Evolutionary conservation across 495 filamentous ascomycete species (phyloP).

Genomic region (Xylaria longipes): DNA sequence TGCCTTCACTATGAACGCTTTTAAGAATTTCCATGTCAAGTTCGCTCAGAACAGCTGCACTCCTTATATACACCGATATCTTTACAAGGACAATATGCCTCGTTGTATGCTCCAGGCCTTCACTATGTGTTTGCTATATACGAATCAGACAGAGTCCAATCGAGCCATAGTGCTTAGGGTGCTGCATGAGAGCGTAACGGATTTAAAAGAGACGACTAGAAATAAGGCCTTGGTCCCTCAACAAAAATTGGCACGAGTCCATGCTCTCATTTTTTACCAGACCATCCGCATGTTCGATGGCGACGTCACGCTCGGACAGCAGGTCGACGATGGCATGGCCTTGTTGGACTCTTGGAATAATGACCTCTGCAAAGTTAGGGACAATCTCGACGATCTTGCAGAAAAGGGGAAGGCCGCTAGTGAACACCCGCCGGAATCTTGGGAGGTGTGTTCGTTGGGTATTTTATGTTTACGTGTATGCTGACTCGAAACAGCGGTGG

Average conservation of each 20-base stretch:
- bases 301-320: slow-evolving; percentile 40
- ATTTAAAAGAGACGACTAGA: slow-evolving; percentile 29
- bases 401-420: slow-evolving; percentile 24
- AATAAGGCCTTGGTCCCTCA: slow-evolving; percentile 28
- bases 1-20: slow-evolving; percentile 34
- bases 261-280: slow-evolving; percentile 45
- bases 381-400: slow-evolving; percentile 37
- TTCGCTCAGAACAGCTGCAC: slow-evolving; percentile 40
- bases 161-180: slow-evolving; percentile 39
- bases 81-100: slow-evolving; percentile 42
- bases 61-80: slow-evolving; percentile 42
- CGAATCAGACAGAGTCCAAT: slow-evolving; percentile 39
- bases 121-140: slow-evolving; percentile 40
- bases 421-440: slow-evolving; percentile 33
- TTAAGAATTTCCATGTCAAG: slow-evolving; percentile 36
- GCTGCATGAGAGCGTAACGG: slow-evolving; percentile 34
- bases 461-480: neutral
- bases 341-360: slow-evolving; percentile 41
- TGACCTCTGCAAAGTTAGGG: slow-evolving; percentile 42
- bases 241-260: slow-evolving; percentile 44
- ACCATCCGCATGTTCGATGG: slow-evolving; percentile 49
- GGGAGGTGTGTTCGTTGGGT: slow-evolving; percentile 32
- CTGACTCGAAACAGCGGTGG: slow-evolving; percentile 31
- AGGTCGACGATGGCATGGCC: slow-evolving; percentile 43
- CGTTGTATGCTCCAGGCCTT: slow-evolving; percentile 42